Base-by-base conservation (phyloP, 768 basidiomycete genomes). In the Lepiota venenata region DNA sequence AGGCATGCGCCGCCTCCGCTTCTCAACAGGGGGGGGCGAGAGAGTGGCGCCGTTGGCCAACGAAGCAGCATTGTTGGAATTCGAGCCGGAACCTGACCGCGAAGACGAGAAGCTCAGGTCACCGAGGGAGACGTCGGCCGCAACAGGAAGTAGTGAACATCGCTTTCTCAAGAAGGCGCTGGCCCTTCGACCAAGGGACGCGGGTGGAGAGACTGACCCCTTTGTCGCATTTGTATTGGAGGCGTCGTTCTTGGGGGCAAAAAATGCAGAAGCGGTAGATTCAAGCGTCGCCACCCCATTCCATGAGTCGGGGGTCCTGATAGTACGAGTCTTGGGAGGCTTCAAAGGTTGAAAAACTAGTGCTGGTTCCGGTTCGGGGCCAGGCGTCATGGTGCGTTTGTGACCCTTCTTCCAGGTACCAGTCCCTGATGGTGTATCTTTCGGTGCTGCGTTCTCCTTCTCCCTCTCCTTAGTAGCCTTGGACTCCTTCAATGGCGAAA, bases 301-400 rank as follows among this genome's bases (percentile, higher is more conserved):
- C 14, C 32, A 22, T 18, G 47, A 42, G n/a, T 44, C 50, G 37
- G 47, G 18, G 11, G 22, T 32, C 46, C 38, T 52, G 12, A 60
- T 58, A 4, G 63, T 53, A 27, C 68, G 71, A 2, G 65, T 61
- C 39, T 66, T 72, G 1, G 82, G 74, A 10, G 83, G 82, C 2
- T 73, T 72, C 37, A 88, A 71, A 0, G 86, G 79, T 50, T 81
- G 78, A 68, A 88, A 83, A 0, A 82, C 79, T 0, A 77, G 78
- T 0, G 74, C 75, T 0, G 83, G 78, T 21, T 87, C 85, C 1
- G 74, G 72, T 39, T 81, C 79, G 3, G 83, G 84, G 0, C 72
- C 75, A 1, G 87, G 84, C 3, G 80, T 83, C 65, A 77, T 64
- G 2, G 80, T 81, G 38, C 79, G 76, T 64, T 76, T 81, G 61